These are phyloP conservation scores for Saksenaea oblongispora DNA, from an alignment of 371 early-diverging fungal genomes.

Conservation along the genomic window DNA sequence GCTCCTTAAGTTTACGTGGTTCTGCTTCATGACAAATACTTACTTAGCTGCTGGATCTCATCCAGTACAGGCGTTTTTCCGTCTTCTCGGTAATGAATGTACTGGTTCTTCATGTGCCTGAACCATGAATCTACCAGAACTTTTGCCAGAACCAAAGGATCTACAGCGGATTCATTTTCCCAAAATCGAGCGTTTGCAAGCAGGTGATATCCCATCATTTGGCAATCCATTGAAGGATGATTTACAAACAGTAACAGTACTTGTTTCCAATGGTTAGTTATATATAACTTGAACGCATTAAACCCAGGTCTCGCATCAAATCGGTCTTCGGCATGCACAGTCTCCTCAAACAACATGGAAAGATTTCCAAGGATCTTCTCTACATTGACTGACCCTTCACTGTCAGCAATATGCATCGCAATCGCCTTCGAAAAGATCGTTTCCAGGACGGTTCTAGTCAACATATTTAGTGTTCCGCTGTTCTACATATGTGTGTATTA, in stretches of 20 bases:
- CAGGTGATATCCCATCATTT: slow-evolving; percentile 41
- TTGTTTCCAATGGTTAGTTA: slow-evolving; percentile 38
- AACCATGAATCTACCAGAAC: slow-evolving; percentile 46
- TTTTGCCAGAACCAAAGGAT: slow-evolving; percentile 19
- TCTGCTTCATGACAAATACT: too few relatives aligned
- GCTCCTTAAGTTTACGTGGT: neutral
- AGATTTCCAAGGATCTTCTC: slow-evolving; percentile 41
- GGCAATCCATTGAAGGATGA: slow-evolving; percentile 46
- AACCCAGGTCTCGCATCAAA: slow-evolving; percentile 16
- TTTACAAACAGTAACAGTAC: slow-evolving; percentile 43
- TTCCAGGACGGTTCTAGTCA: slow-evolving; percentile 28
- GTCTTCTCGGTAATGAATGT: slow-evolving; percentile 17
- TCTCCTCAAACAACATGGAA: slow-evolving; percentile 35
- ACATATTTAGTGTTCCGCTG: neutral
- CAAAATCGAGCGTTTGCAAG: slow-evolving; percentile 36
- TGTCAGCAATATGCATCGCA: slow-evolving; percentile 43
- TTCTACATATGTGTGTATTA: slow-evolving; percentile 6
- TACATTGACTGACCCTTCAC: slow-evolving; percentile 35
- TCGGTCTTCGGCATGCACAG: slow-evolving; percentile 3
- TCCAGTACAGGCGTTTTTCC: slow-evolving; percentile 21
- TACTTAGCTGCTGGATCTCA: slow-evolving; percentile 29
- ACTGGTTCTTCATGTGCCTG: slow-evolving; percentile 38
- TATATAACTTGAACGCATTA: slow-evolving; percentile 32
- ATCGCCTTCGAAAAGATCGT: slow-evolving; percentile 43
- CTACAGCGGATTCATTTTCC: slow-evolving; percentile 17